phyloP scores from a whole-genome alignment of 2,329 filamentous ascomycete genomes.

The Ilyonectria destructans region DNA sequence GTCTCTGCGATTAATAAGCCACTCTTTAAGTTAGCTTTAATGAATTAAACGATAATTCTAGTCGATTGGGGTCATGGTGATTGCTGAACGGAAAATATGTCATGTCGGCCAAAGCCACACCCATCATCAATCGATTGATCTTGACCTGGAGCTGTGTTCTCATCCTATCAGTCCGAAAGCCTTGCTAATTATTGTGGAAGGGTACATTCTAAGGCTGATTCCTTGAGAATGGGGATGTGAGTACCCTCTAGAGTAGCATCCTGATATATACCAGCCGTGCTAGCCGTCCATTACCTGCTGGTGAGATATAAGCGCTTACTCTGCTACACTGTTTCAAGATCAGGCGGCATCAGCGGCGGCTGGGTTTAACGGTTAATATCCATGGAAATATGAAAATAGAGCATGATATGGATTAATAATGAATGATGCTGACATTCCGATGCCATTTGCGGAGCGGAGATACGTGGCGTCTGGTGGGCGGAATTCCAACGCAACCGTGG shows the following conservation, averaged over 20 bases:
- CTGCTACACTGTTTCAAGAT: background rate
- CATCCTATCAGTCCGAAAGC: too few relatives aligned
- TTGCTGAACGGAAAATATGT: background rate
- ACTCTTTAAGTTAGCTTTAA: background rate
- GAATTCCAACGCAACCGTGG: constrained; percentile 7
- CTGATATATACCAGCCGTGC: too few relatives aligned
- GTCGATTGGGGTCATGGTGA: background rate
- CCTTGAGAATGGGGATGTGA: background rate
- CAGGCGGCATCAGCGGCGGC: background rate
- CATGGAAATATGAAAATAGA: background rate
- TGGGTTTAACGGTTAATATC: background rate
- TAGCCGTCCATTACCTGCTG: background rate
- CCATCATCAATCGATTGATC: too few relatives aligned
- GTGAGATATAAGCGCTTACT: constrained; percentile 33
- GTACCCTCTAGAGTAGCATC: background rate
- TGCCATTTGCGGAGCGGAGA: background rate
- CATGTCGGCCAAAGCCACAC: background rate
- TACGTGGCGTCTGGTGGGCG: background rate
- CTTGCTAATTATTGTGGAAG: too few relatives aligned
- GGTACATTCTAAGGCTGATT: background rate
- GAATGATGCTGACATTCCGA: background rate
- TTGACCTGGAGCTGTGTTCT: too few relatives aligned
- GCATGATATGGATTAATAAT: background rate
- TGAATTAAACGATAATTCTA: background rate
- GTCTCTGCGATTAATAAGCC: background rate